phyloP scores from a whole-genome alignment of 768 basidiomycete genomes.

The Mycena polygramma region DNA sequence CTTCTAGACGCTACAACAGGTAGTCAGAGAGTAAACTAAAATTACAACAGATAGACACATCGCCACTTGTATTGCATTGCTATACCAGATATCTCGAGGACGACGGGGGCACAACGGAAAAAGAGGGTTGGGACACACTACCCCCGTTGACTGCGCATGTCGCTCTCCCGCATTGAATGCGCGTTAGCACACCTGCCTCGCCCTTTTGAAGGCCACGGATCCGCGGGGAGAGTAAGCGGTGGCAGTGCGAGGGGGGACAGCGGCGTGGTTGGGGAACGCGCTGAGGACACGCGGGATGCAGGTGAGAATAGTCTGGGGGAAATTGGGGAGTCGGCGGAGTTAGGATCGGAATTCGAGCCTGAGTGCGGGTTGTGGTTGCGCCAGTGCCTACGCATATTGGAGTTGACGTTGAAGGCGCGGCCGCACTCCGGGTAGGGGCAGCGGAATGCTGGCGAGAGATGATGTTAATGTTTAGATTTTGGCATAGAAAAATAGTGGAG shows the following conservation, averaged over 20 bases:
- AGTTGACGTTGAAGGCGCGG: constrained; percentile 85
- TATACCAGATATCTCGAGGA: too few species aligned
- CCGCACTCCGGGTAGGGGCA: constrained; percentile 83
- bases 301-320: not conserved
- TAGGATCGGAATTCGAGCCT: too few species aligned
- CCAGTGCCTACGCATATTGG: constrained; percentile 86
- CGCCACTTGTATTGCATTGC: too few species aligned
- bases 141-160: constrained; percentile 20
- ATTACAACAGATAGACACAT: too few species aligned
- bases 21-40: too few species aligned
- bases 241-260: not conserved
- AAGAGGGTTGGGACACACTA: too few species aligned
- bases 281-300: not conserved
- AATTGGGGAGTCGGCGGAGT: not conserved
- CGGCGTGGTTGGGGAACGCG: not conserved
- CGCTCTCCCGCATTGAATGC: constrained; percentile 7
- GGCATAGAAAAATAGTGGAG: not conserved
- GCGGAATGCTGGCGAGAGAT: constrained; percentile 61
- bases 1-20: too few species aligned
- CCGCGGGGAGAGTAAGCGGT: not conserved
- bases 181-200: too few species aligned
- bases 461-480: constrained; percentile 39
- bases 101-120: too few species aligned
- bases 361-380: too few species aligned
- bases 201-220: not conserved